A percentile compares a stretch with the other conserved stretches of the same genome.
Conservation (phyloP, 2,329 filamentous ascomycete species). For the Clarireedia sp. region DNA sequence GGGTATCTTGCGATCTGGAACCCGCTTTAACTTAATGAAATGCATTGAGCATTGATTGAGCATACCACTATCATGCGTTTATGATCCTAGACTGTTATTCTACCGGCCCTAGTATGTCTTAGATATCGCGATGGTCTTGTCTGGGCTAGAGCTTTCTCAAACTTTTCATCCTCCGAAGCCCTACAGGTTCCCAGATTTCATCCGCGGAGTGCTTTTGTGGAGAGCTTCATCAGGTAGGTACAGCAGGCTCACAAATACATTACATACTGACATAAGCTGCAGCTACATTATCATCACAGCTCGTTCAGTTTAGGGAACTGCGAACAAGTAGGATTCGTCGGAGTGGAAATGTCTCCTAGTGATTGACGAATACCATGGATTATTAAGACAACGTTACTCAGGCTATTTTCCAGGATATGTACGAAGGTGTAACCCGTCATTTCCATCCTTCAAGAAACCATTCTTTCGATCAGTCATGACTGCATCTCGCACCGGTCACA, state of each 20-base stretch:
- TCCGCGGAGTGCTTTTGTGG: too few relatives aligned
- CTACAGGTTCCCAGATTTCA: neutral
- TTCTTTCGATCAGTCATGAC: neutral
- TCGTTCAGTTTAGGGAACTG: too few relatives aligned
- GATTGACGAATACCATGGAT: neutral
- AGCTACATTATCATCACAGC: too few relatives aligned
- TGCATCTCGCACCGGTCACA: slow-evolving; percentile 1
- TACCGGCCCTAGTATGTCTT: too few relatives aligned
- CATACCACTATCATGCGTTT: slow-evolving; percentile 3
- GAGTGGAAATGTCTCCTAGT: neutral
- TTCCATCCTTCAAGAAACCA: slow-evolving; percentile 3
- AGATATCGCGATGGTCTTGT: neutral
- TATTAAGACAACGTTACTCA: slow-evolving; percentile 1
- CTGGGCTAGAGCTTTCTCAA: neutral
- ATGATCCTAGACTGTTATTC: neutral
- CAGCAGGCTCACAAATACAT: too few relatives aligned
- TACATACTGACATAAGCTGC: too few relatives aligned
- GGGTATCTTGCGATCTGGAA: slow-evolving; percentile 4
- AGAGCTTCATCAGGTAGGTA: too few relatives aligned
- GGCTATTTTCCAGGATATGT: slow-evolving; percentile 1
- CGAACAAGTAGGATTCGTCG: neutral
- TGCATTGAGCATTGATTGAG: slow-evolving; percentile 4
- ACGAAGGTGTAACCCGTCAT: neutral
- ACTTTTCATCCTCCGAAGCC: slow-evolving; percentile 2
- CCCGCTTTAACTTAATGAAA: slow-evolving; percentile 2